Percentiles rank a stretch among this genome's conserved stretches.
These are phyloP conservation scores for Centaurea solstitialis DNA, from an alignment of 129 eudicot genomes.

Conservation along the genomic window DNA sequence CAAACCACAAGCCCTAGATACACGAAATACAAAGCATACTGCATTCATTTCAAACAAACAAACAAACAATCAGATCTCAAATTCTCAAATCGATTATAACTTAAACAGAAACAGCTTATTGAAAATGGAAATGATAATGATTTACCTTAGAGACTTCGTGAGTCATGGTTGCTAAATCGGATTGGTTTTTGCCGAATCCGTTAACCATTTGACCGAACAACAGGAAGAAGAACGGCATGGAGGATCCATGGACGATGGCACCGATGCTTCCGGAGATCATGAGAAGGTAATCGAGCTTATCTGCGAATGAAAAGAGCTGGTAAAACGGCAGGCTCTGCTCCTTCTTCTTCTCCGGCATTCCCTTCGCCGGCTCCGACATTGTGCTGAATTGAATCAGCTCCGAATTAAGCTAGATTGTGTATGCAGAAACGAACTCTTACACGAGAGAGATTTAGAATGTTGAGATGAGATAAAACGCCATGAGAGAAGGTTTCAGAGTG, in stretches of 20 bases:
- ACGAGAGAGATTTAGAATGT: not conserved
- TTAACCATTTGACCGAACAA: constrained; percentile 94
- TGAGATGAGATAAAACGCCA: constrained; percentile 14
- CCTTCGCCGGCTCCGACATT: constrained; percentile 63
- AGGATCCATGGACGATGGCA: constrained; percentile 88
- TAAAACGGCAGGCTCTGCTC: constrained; percentile 91
- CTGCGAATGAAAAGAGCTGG: constrained; percentile 83
- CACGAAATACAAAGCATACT: constrained; percentile 96
- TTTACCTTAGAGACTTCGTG: constrained; percentile 88
- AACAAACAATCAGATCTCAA: constrained; percentile 34
- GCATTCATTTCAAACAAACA: constrained; percentile 37
- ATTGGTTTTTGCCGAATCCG: constrained; percentile 92
- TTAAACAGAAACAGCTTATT: not conserved
- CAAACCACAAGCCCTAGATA: constrained; percentile 91
- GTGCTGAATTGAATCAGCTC: no score
- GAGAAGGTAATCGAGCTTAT: constrained; percentile 58
- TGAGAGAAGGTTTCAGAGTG: constrained; percentile 19
- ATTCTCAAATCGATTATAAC: not conserved
- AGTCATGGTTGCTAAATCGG: constrained; percentile 75
- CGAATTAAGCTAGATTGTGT: not conserved
- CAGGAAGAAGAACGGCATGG: constrained; percentile 96
- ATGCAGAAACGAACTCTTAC: not conserved
- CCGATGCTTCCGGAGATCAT: constrained; percentile 85
- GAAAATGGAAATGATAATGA: not conserved
- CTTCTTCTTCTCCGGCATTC: constrained; percentile 91